phyloP scores from a whole-genome alignment of 768 basidiomycete genomes.

The Rhodotorula babjevae region DNA sequence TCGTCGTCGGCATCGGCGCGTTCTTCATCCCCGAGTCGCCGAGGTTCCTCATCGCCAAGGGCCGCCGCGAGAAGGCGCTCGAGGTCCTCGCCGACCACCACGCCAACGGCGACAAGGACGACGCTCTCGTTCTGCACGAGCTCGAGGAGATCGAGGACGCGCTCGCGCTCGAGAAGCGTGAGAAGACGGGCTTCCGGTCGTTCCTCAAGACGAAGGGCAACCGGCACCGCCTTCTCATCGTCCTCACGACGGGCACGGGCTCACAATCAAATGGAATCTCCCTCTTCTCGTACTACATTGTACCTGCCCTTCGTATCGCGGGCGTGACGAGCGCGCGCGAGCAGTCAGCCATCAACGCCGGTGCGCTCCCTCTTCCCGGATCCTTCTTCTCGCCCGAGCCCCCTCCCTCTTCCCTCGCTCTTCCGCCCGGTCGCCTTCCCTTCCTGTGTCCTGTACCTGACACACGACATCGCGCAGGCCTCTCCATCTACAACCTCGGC shows the following conservation, averaged over 20 bases:
- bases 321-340: slow-evolving; percentile 41
- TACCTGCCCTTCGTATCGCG: slow-evolving; percentile 40
- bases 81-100: slow-evolving; percentile 75
- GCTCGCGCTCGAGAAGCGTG: slow-evolving; percentile 42
- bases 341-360: slow-evolving; percentile 39
- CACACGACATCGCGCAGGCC: not conserved
- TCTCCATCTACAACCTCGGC: slow-evolving; percentile 33
- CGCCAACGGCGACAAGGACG: slow-evolving; percentile 59
- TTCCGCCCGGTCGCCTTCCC: too few species aligned
- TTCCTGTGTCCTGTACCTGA: too few species aligned
- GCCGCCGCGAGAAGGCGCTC: slow-evolving; percentile 64
- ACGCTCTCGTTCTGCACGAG: slow-evolving; percentile 47
- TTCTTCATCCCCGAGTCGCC: slow-evolving; percentile 72
- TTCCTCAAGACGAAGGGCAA: slow-evolving; percentile 26
- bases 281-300: slow-evolving; percentile 42
- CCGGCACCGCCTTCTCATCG: slow-evolving; percentile 38
- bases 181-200: slow-evolving; percentile 13
- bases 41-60: slow-evolving; percentile 72
- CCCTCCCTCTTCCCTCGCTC: not conserved
- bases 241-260: not conserved
- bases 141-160: slow-evolving; percentile 49
- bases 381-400: not conserved
- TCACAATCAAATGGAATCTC: not conserved
- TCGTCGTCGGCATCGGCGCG: slow-evolving; percentile 55
- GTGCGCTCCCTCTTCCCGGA: slow-evolving; percentile 19